These are phyloP conservation scores for Tetradesmus obliquus DNA, from an alignment of 139 green algal species.

Conservation along the genomic window DNA sequence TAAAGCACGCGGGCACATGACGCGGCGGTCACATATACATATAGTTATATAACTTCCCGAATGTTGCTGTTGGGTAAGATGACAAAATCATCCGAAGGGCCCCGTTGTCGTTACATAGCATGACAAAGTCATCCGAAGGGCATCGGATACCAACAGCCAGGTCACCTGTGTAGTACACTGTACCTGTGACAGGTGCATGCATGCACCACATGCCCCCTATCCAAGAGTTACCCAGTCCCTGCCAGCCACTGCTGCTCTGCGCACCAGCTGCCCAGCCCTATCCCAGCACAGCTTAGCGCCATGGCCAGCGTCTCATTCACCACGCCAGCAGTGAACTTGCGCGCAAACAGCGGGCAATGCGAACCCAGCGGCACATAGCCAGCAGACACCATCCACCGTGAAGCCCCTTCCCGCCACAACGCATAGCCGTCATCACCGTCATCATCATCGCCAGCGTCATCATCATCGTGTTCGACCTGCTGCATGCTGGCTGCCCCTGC, in stretches of 20 bases:
- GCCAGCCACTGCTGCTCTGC: not conserved
- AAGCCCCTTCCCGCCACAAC: not conserved
- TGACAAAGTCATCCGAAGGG: no score
- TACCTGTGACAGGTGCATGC: no score
- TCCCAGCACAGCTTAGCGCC: not conserved
- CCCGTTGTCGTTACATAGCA: no score
- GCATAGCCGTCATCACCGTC: not conserved
- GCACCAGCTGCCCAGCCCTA: not conserved
- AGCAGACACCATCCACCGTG: not conserved
- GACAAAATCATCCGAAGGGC: no score
- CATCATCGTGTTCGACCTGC: not conserved
- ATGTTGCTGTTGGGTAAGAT: no score
- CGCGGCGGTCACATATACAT: no score
- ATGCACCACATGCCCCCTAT: no score
- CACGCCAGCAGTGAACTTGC: not conserved
- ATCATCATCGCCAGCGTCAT: not conserved
- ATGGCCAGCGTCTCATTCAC: not conserved
- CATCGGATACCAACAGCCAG: no score
- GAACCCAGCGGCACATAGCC: not conserved
- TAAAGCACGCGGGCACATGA: no score
- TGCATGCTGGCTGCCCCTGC: not conserved
- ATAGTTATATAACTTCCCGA: no score
- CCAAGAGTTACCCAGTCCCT: not conserved
- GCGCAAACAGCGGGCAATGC: not conserved
- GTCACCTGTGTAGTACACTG: no score